phyloP scores from a whole-genome alignment of 1,139 yeast species.

The Candida frijolesensis region DNA sequence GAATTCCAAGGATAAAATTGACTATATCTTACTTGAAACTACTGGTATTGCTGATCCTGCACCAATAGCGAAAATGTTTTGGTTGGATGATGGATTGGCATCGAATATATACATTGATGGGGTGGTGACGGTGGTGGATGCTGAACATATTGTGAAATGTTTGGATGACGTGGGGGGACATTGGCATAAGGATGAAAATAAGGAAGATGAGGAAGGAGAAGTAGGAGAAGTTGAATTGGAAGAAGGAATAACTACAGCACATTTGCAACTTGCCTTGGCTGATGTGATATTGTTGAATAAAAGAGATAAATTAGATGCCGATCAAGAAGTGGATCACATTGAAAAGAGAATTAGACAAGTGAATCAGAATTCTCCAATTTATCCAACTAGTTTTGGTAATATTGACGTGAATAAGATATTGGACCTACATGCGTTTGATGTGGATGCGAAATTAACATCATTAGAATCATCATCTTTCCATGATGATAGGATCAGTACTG shows the following conservation, averaged over 20 bases:
- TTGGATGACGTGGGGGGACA: conserved; percentile 71
- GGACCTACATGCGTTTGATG: conserved; percentile 81
- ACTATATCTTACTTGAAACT: conserved; percentile 87
- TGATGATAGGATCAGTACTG: conserved; percentile 63
- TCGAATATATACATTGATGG: conserved; percentile 91
- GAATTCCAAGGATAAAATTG: conserved; percentile 72
- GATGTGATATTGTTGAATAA: conserved; percentile 82
- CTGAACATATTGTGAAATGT: conserved; percentile 65
- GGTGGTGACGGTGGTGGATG: conserved; percentile 87
- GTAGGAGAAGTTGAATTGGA: conserved; percentile 30
- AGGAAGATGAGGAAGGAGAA: conserved; percentile 19
- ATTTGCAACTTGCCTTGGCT: conserved; percentile 86
- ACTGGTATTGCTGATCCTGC: conserved; percentile 99
- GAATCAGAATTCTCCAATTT: conserved; percentile 68
- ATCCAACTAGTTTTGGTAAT: conserved; percentile 72
- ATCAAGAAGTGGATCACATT: conserved; percentile 20
- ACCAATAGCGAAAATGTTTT: conserved; percentile 94
- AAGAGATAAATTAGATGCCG: conserved; percentile 49
- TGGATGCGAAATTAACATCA: conserved; percentile 31
- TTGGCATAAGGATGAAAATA: conserved; percentile 39
- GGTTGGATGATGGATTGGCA: conserved; percentile 89
- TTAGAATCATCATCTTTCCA: conserved; percentile 31
- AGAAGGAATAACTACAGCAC: conserved; percentile 77
- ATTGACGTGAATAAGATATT: conserved; percentile 61
- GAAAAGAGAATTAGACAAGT: conserved; percentile 52